Evolutionary conservation across 768 basidiomycete genomes (phyloP), one percentile per base, ranked within the genome.

Genomic region (Rhizopogon sp.): DNA sequence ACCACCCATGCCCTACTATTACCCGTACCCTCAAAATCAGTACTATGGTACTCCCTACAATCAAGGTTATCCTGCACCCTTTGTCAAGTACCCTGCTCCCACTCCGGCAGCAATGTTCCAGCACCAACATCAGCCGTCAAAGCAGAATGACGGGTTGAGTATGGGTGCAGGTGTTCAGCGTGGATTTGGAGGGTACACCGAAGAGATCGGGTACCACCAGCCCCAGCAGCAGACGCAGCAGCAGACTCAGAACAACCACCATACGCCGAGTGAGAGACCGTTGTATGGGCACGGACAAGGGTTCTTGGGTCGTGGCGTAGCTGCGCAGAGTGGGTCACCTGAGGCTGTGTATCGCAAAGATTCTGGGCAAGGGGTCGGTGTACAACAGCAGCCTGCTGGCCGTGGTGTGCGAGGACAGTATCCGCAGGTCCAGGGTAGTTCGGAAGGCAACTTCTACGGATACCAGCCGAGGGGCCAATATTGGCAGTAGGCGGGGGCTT

Each of bases 41-140:
- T 89, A 84, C 70, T 90, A 88, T 58, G 84, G 87, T 46, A 72
- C 80, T 1, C 85, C 88, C 5, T 90, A 90, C 73, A 78, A 74
- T 56, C 87, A 65, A 8, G 76, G 74, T 13, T 79, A 80, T 10
- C 84, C 87, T 6, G 84, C 87, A 62, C 83, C 82, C 3, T 88
- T 84, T 65, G 82, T 85, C 66, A 87, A 90, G 70, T 90, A 90
- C 64, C 87, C 87, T 2, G 69, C 87, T 31, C 78, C 83, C 33
- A 84, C 82, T 8, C 85, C 85, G 14, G 85, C 87, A 14, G 47
- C 47, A 5, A 49, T 49, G 47, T 49, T 49, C 22, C 47, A 49
- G 35, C 47, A 49, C 14, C 47, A 49, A 37, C 47, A 49, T 2
- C 79, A 79, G 54, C 70, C 74, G 3, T 80, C 78, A 61, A 80